A percentile compares a stretch with the other conserved stretches of the same genome.
These are phyloP conservation scores for Capsicum rhomboideum DNA, from an alignment of 257 asterid species.

Conservation along the genomic window DNA sequence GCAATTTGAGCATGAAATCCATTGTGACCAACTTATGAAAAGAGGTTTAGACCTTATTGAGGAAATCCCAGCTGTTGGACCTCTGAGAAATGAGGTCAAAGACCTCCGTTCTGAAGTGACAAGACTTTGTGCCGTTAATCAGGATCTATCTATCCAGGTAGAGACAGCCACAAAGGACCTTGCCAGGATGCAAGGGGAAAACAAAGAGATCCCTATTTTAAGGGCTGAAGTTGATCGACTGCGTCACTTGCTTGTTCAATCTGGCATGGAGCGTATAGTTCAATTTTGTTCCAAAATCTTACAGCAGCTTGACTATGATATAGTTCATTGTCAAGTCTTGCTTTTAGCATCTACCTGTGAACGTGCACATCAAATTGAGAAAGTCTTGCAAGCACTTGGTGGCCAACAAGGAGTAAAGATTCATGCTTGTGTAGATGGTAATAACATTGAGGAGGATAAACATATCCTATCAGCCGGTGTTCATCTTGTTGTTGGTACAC, in stretches of 20 bases:
- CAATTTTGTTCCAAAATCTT: background rate
- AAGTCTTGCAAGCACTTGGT: background rate
- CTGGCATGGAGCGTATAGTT: background rate
- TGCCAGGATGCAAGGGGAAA: too few species aligned
- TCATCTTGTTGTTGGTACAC: conserved; percentile 2
- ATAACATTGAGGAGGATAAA: background rate
- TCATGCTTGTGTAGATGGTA: background rate
- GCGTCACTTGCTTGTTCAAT: background rate
- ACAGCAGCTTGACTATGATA: background rate
- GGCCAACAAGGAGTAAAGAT: background rate
- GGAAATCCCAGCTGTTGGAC: conserved; percentile 67
- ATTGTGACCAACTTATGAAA: conserved; percentile 63
- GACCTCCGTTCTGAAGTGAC: conserved; percentile 61
- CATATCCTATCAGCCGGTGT: background rate
- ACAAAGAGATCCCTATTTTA: too few species aligned
- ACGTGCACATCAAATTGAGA: background rate
- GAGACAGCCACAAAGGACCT: too few species aligned
- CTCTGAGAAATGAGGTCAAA: conserved; percentile 55
- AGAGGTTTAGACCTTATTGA: conserved; percentile 67
- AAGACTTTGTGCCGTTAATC: conserved; percentile 13
- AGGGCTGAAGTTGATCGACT: too few species aligned
- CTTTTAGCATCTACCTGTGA: background rate
- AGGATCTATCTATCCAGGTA: too few species aligned
- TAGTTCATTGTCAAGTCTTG: background rate
- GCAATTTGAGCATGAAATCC: conserved; percentile 66